Evolutionary conservation across 768 basidiomycete genomes (phyloP).

Genomic region (Cystofilobasidium bisporidii): DNA sequence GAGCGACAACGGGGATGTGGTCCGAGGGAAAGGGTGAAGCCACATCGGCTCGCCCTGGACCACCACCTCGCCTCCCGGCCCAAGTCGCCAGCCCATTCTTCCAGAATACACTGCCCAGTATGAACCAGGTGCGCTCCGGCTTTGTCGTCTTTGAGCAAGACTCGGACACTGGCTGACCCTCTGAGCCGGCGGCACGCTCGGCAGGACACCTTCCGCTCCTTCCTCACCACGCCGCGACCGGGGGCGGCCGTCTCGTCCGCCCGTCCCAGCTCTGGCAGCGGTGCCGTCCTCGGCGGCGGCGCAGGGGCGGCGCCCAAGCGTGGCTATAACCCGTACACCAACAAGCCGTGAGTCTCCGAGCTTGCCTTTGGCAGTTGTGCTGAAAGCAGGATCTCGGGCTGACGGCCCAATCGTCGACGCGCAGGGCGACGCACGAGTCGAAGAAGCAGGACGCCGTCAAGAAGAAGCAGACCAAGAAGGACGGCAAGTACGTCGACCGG

Average conservation of each 20-base stretch:
- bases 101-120: not conserved
- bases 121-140: conserved; percentile 1
- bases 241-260: conserved; percentile 8
- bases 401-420: too few species aligned
- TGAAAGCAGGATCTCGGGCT: too few species aligned
- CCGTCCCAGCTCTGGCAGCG: not conserved
- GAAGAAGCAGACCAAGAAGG: conserved; percentile 33
- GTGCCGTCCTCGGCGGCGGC: conserved; percentile 14
- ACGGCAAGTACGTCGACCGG: conserved; percentile 38
- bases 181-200: not conserved
- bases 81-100: not conserved
- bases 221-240: conserved; percentile 27
- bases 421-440: not conserved
- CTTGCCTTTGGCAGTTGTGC: too few species aligned
- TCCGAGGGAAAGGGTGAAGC: not conserved
- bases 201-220: conserved; percentile 30
- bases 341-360: conserved; percentile 3
- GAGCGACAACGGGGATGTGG: too few species aligned
- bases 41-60: not conserved
- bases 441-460: conserved; percentile 26
- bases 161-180: too few species aligned
- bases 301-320: conserved; percentile 27
- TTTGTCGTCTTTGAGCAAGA: too few species aligned
- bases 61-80: not conserved
- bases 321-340: conserved; percentile 23